A percentile compares a stretch with the other conserved stretches of the same genome.
These are phyloP conservation scores for Blastomyces emzantsi DNA, from an alignment of 2,329 filamentous ascomycete species.

Conservation along the genomic window DNA sequence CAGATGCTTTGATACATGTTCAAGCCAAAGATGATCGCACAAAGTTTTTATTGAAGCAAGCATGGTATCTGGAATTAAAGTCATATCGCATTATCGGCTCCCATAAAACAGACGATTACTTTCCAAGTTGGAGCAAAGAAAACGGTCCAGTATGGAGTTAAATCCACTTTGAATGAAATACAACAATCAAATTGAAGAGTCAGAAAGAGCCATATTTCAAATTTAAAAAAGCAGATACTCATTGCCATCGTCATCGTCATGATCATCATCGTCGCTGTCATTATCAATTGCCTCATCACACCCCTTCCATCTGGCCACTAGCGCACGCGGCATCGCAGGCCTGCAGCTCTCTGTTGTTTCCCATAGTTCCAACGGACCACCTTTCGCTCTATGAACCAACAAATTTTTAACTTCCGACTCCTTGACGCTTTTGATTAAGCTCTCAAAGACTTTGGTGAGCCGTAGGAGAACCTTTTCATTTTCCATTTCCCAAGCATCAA, in stretches of 20 bases:
- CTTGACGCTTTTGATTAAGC: slow-evolving; percentile 6
- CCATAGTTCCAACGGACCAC: slow-evolving; percentile 9
- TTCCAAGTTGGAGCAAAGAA: background rate
- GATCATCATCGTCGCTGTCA: no score
- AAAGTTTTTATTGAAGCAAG: background rate
- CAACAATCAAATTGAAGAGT: background rate
- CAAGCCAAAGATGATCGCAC: background rate
- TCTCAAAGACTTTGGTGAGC: slow-evolving; percentile 8
- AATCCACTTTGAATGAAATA: background rate
- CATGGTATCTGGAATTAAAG: background rate
- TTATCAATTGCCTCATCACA: background rate
- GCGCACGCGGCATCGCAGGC: slow-evolving; percentile 8
- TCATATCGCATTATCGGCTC: background rate
- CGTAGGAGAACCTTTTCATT: slow-evolving; percentile 23
- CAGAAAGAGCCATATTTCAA: background rate
- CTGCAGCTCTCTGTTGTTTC: background rate
- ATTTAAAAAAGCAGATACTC: slow-evolving; percentile 6
- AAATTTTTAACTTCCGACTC: slow-evolving; percentile 2
- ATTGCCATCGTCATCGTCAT: background rate
- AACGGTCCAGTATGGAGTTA: background rate
- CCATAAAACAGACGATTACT: background rate
- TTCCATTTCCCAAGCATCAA: slow-evolving; percentile 37
- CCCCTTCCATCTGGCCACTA: slow-evolving; percentile 9
- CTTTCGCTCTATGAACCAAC: background rate
- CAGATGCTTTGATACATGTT: background rate